Evolutionary conservation across 2,329 filamentous ascomycete species (phyloP).

Genomic region (Monosporascus sp.): DNA sequence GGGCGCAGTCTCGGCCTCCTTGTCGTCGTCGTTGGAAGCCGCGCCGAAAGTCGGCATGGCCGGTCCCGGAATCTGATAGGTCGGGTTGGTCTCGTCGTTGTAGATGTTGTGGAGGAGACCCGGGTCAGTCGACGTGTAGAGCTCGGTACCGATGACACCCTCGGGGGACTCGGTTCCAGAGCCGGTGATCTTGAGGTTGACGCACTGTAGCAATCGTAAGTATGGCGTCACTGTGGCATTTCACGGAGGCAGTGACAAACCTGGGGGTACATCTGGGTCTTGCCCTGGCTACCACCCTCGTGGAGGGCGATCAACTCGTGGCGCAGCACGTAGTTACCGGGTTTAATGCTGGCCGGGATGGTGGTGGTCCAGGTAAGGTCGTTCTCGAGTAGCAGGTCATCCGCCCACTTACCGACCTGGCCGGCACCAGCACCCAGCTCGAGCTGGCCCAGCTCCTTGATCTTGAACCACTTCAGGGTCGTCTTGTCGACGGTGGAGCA

Average conservation of each 20-base stretch:
- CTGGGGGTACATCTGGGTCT: constrained; percentile 33
- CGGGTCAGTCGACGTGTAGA: background rate
- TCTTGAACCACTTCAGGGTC: constrained; percentile 27
- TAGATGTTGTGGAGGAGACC: constrained; percentile 3
- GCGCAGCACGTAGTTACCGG: constrained; percentile 45
- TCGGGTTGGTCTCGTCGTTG: constrained; percentile 4
- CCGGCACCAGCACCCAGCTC: constrained; percentile 35
- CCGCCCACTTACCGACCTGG: constrained; percentile 28
- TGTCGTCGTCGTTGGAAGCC: no score
- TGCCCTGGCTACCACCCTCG: constrained; percentile 30
- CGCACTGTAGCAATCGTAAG: background rate
- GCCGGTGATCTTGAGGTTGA: background rate
- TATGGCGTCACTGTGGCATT: no score
- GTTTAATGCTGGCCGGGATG: constrained; percentile 36
- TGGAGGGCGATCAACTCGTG: constrained; percentile 47
- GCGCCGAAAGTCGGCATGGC: background rate
- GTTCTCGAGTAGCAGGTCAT: constrained; percentile 36
- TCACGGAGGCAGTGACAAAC: no score
- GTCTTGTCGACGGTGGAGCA: constrained; percentile 25
- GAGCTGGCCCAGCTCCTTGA: constrained; percentile 20
- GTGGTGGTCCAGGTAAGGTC: constrained; percentile 41
- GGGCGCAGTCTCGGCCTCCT: no score
- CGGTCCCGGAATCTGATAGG: constrained; percentile 2
- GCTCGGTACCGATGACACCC: background rate
- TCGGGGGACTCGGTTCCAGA: background rate